These are phyloP conservation scores for Xylaria sp. DNA, from an alignment of 2,329 filamentous ascomycete species.

Conservation along the genomic window DNA sequence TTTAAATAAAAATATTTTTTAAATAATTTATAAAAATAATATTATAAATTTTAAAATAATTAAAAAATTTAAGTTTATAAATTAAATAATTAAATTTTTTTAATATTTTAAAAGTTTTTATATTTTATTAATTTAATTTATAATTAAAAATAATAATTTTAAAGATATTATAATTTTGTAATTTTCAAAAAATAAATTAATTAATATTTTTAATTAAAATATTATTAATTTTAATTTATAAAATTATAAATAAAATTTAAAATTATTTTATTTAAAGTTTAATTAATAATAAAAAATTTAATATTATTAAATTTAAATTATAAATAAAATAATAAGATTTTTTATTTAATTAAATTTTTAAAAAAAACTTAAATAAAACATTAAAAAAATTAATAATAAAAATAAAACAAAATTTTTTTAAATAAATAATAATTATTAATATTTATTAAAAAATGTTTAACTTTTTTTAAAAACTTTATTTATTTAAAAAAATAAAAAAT, in stretches of 20 bases:
- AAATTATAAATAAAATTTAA: neutral
- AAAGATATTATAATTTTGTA: too few relatives aligned
- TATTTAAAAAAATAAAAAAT: too few relatives aligned
- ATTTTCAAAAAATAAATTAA: too few relatives aligned
- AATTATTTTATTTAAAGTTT: too few relatives aligned
- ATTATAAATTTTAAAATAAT: neutral
- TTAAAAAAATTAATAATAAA: too few relatives aligned
- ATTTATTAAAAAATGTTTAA: too few relatives aligned
- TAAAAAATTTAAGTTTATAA: neutral
- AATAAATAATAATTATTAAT: too few relatives aligned
- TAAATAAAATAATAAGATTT: too few relatives aligned
- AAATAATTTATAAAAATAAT: neutral
- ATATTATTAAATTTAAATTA: neutral
- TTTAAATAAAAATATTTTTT: neutral
- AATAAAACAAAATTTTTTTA: too few relatives aligned
- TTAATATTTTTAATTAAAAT: neutral
- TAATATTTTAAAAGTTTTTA: neutral
- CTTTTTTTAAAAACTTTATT: too few relatives aligned
- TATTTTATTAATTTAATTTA: neutral
- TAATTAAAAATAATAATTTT: neutral
- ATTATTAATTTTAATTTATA: neutral
- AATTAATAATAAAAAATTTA: neutral
- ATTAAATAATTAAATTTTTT: neutral
- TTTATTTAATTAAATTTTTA: too few relatives aligned
- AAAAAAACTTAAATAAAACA: too few relatives aligned